These are phyloP conservation scores for Paxillus ammoniavirescens DNA, from an alignment of 768 basidiomycete genomes.

Conservation along the genomic window DNA sequence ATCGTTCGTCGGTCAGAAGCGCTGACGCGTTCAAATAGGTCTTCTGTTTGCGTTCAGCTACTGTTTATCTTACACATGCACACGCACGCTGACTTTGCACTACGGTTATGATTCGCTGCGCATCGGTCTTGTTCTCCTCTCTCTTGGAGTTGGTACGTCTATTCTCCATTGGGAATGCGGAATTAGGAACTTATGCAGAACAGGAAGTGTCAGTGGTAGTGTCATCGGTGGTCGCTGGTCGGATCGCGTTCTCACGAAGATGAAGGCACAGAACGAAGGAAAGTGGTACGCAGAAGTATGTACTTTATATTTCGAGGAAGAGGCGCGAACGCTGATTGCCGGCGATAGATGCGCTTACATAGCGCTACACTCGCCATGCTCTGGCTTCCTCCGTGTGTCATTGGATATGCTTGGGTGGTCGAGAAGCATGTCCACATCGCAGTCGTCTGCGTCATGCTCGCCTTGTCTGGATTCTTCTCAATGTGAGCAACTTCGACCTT, in stretches of 20 bases:
- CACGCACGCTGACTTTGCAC: conserved; percentile 59
- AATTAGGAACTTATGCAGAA: neutral
- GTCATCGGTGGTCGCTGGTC: conserved; percentile 59
- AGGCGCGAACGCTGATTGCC: neutral
- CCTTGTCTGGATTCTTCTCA: conserved; percentile 69
- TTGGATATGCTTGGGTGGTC: conserved; percentile 77
- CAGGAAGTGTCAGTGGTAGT: conserved; percentile 52
- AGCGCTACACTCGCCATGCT: conserved; percentile 59
- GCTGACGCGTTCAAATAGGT: conserved; percentile 40
- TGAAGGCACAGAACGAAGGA: conserved; percentile 47
- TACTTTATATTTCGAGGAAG: neutral
- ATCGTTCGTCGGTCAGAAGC: neutral
- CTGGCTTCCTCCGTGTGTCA: conserved; percentile 51
- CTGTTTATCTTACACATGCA: conserved; percentile 69
- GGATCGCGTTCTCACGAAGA: conserved; percentile 43
- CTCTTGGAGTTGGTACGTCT: conserved; percentile 63
- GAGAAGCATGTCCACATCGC: conserved; percentile 61
- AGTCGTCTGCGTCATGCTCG: conserved; percentile 68
- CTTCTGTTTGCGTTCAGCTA: conserved; percentile 71
- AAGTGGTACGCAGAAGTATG: conserved; percentile 62
- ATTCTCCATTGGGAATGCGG: neutral
- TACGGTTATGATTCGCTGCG: conserved; percentile 70
- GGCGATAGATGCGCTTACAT: conserved; percentile 63
- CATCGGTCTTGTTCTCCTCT: conserved; percentile 74
- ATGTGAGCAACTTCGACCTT: conserved; percentile 47